Conservation (phyloP, 2,329 filamentous ascomycete species). For the Aspergillus hiratsukae region DNA sequence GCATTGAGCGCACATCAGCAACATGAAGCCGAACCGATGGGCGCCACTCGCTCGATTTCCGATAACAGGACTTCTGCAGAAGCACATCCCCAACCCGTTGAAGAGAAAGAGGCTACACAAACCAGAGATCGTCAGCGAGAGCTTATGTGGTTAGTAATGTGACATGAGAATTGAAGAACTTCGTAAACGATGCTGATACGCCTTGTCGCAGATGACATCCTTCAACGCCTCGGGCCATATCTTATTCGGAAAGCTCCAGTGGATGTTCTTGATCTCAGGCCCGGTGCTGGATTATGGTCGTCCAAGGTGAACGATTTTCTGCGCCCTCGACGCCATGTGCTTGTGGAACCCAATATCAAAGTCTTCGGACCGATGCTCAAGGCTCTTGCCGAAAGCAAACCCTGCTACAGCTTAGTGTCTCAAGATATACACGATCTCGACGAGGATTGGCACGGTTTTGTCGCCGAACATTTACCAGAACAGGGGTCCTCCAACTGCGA, state of each 20-base stretch:
- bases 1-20: background rate
- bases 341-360: conserved; percentile 67
- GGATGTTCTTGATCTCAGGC: conserved; percentile 83
- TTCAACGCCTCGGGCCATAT: conserved; percentile 64
- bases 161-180: too few relatives aligned
- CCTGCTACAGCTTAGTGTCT: conserved; percentile 46
- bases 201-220: conserved; percentile 54
- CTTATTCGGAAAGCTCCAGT: conserved; percentile 69
- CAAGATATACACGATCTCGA: conserved; percentile 57
- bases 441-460: conserved; percentile 41
- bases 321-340: conserved; percentile 73
- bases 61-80: conserved; percentile 15
- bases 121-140: conserved; percentile 27
- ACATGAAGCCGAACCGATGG: conserved; percentile 14
- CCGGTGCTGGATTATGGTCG: conserved; percentile 75
- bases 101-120: conserved; percentile 7
- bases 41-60: conserved; percentile 17
- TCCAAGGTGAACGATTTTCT: conserved; percentile 68
- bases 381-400: conserved; percentile 50
- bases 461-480: conserved; percentile 45
- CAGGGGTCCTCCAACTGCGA: conserved; percentile 45
- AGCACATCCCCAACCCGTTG: conserved; percentile 2
- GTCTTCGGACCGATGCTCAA: conserved; percentile 60
- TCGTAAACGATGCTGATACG: conserved; percentile 1
- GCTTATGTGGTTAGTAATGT: conserved; percentile 29